A percentile compares a stretch with the other conserved stretches of the same genome.
Conservation (phyloP, 2,329 filamentous ascomycete species). For the Cryphonectria nitschkei region DNA sequence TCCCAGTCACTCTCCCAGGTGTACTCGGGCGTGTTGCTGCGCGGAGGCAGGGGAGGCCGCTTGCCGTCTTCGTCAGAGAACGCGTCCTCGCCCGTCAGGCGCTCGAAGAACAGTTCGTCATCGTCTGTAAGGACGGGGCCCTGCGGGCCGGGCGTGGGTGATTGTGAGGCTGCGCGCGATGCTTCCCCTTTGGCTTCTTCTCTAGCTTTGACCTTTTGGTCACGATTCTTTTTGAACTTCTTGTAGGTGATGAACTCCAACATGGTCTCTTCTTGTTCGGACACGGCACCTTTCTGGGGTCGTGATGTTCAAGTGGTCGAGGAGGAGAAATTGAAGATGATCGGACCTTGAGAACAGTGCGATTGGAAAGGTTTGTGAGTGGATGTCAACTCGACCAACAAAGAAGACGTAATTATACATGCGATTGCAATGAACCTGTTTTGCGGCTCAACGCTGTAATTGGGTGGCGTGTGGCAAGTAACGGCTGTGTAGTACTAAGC, state of each 20-base stretch:
- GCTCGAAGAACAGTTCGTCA: slow-evolving; percentile 62
- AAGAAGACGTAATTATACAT: neutral
- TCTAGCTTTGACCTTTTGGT: slow-evolving; percentile 44
- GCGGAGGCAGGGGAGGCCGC: slow-evolving; percentile 60
- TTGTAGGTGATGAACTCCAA: slow-evolving; percentile 66
- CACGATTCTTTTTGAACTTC: slow-evolving; percentile 58
- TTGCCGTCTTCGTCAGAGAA: slow-evolving; percentile 48
- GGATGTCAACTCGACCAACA: neutral
- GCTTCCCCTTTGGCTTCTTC: slow-evolving; percentile 43
- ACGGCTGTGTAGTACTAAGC: slow-evolving; percentile 13
- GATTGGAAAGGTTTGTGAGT: neutral
- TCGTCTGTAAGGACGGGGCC: slow-evolving; percentile 57
- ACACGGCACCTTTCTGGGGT: neutral
- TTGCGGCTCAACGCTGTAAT: slow-evolving; percentile 19
- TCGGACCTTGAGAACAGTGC: neutral
- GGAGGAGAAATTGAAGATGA: neutral
- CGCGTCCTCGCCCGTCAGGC: slow-evolving; percentile 49
- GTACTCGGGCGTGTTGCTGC: slow-evolving; percentile 54
- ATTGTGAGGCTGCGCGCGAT: slow-evolving; percentile 19
- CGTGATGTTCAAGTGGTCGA: neutral
- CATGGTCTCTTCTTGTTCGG: slow-evolving; percentile 47
- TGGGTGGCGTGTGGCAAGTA: slow-evolving; percentile 25
- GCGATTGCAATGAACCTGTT: neutral
- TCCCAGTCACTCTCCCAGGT: slow-evolving; percentile 51
- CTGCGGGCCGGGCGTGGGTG: slow-evolving; percentile 19